Conservation (phyloP, 257 asterid genomes). For the Penstemon eatonii region DNA sequence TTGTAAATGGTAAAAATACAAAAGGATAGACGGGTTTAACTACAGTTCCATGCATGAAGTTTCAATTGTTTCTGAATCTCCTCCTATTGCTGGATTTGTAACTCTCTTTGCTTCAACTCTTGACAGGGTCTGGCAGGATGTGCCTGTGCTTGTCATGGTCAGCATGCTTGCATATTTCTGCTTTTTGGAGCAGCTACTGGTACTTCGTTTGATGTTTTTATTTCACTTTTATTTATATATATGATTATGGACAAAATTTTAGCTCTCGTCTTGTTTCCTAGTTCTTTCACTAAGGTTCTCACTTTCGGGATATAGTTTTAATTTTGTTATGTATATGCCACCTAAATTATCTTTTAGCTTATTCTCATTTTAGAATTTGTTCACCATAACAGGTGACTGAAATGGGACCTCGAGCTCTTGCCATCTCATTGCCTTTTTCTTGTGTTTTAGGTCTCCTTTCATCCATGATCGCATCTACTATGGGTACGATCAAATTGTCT, state of each 20-base stretch:
- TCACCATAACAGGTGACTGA: constrained; percentile 64
- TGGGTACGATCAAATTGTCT: constrained; percentile 56
- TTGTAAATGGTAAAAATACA: neutral
- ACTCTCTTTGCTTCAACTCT: constrained; percentile 21
- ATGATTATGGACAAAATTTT: constrained; percentile 23
- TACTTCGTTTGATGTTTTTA: constrained; percentile 34
- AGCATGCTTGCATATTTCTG: constrained; percentile 98
- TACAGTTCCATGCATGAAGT: neutral
- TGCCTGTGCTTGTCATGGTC: constrained; percentile 94
- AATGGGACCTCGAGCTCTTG: constrained; percentile 90
- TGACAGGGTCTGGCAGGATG: constrained; percentile 91
- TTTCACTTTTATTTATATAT: constrained; percentile 8
- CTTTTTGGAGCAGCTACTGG: constrained; percentile 99
- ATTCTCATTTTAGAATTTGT: constrained; percentile 9
- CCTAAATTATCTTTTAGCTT: neutral
- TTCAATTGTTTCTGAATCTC: neutral
- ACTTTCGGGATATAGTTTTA: neutral
- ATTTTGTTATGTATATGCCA: neutral
- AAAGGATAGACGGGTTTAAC: neutral
- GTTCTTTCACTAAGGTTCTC: constrained; percentile 2
- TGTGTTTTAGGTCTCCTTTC: constrained; percentile 87
- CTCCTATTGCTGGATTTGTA: neutral
- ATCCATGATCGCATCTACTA: constrained; percentile 90
- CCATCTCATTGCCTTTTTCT: constrained; percentile 90
- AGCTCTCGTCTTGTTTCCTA: constrained; percentile 3